Conservation (phyloP, 2,329 filamentous ascomycete species). For the Beauveria bassiana region DNA sequence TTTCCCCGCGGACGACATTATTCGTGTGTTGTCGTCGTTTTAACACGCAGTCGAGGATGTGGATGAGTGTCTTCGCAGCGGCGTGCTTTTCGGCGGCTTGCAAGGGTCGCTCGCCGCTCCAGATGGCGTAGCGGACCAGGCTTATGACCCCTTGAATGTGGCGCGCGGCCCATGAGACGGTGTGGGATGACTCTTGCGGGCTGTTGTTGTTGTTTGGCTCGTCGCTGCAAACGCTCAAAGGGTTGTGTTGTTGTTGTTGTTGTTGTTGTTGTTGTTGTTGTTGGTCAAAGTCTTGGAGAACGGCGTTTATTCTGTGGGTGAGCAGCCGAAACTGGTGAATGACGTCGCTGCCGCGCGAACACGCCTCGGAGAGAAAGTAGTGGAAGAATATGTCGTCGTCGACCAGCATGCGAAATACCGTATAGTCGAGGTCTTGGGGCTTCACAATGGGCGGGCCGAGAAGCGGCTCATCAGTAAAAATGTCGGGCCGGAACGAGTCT, state of each 20-base stretch:
- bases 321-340: constrained; percentile 42
- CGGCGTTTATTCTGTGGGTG: constrained; percentile 37
- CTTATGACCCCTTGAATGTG: constrained; percentile 37
- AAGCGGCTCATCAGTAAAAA: constrained; percentile 32
- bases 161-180: constrained; percentile 41
- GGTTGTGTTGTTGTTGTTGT: constrained; percentile 16
- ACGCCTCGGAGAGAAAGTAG: constrained; percentile 40
- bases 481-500: constrained; percentile 39
- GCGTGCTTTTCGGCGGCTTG: constrained; percentile 31
- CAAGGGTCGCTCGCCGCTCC: constrained; percentile 30
- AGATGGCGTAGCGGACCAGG: constrained; percentile 36
- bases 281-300: constrained; percentile 36
- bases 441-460: constrained; percentile 23
- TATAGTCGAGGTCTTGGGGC: constrained; percentile 38
- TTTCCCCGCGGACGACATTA: constrained; percentile 15
- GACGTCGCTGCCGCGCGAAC: constrained; percentile 32
- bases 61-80: constrained; percentile 40
- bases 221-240: not conserved
- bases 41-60: constrained; percentile 39
- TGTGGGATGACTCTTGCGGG: not conserved
- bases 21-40: constrained; percentile 22
- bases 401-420: constrained; percentile 45
- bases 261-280: constrained; percentile 11
- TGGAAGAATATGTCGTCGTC: constrained; percentile 47
- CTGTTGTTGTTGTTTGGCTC: not conserved